Conservation (phyloP, 768 basidiomycete species). For the Chalciporus pseudorubinellus region DNA sequence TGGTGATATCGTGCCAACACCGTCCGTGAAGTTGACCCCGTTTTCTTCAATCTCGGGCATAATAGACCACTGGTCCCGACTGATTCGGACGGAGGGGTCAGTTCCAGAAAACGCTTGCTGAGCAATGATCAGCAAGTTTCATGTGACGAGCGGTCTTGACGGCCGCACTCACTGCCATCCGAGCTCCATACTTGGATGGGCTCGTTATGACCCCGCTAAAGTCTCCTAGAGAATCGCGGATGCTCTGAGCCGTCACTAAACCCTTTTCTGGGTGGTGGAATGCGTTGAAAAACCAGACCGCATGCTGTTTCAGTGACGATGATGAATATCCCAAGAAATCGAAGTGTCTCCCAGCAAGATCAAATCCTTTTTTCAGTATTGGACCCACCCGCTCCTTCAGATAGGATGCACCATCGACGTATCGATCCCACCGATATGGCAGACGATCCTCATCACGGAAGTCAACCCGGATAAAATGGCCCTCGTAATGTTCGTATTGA, state of each 20-base stretch:
- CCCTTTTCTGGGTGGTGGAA: constrained; percentile 50
- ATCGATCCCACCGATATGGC: constrained; percentile 68
- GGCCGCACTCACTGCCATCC: constrained; percentile 59
- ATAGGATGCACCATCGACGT: constrained; percentile 57
- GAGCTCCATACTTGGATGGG: constrained; percentile 82
- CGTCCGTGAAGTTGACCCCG: constrained; percentile 63
- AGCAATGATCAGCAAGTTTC: constrained; percentile 6
- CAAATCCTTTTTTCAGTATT: constrained; percentile 61
- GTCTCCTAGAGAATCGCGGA: constrained; percentile 65
- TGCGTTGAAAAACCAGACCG: constrained; percentile 77
- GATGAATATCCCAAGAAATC: constrained; percentile 82
- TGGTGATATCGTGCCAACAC: constrained; percentile 74
- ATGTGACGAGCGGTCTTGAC: background rate
- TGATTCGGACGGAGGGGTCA: constrained; percentile 63
- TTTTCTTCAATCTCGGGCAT: constrained; percentile 54
- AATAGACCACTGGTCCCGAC: constrained; percentile 56
- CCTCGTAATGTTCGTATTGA: constrained; percentile 53
- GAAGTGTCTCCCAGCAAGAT: constrained; percentile 67
- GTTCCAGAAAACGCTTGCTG: constrained; percentile 81
- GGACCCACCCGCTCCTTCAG: constrained; percentile 58
- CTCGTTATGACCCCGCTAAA: constrained; percentile 54
- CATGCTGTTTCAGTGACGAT: constrained; percentile 74
- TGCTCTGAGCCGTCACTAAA: constrained; percentile 50
- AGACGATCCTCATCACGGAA: constrained; percentile 82
- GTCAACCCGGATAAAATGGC: constrained; percentile 78